Base-by-base conservation (phyloP, 2,329 filamentous ascomycete genomes). In the Xylariaceae sp. region DNA sequence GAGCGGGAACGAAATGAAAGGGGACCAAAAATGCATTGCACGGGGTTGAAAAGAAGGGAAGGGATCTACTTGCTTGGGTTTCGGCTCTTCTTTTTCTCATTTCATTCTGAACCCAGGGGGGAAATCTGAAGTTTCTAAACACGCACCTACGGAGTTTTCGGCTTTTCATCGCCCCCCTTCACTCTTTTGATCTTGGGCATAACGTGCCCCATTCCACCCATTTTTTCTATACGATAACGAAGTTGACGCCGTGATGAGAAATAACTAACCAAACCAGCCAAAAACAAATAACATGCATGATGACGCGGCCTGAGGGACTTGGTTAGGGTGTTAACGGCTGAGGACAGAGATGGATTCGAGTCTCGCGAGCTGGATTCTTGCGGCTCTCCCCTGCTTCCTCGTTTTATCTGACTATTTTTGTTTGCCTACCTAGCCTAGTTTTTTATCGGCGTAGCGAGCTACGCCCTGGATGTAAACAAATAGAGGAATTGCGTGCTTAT, bases 21-120 rank as follows among this genome's bases (percentile, higher is more conserved):
- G 9, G 19, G 16, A 46, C 36, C 12, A 47, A 32, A 53, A 48
- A 48, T 12, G 49, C 52, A 57, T 55, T 18, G 44, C 22, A 44
- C 37, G 51, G 55, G 51, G 48, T 57, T 54, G 9, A n/a, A 43
- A 22, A 16, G 44, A 36, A 39, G 36, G 36, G 18, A 47, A 19
- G 22, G 13, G 10, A 21, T 51, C 18, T 26, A 15, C 9, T 21
- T 51, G 30, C 47, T 43, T 49, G 42, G 32, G 8, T 26, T 8
- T 5, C 26, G 26, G 26, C 34, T 39, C 40, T 53, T 30, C 43
- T 16, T 29, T 39, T 34, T 47, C 26, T 26, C 26, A 26, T 8
- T 8, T 26, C 26, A 19, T 52, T 18, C 15, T 16, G 19, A 53
- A 41, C 42, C n/a, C n/a, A n/a, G n/a, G n/a, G n/a, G n/a, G 45